Evolutionary conservation across 2,329 filamentous ascomycete species (phyloP).

Genomic region (Sclerotiophoma versabilis): DNA sequence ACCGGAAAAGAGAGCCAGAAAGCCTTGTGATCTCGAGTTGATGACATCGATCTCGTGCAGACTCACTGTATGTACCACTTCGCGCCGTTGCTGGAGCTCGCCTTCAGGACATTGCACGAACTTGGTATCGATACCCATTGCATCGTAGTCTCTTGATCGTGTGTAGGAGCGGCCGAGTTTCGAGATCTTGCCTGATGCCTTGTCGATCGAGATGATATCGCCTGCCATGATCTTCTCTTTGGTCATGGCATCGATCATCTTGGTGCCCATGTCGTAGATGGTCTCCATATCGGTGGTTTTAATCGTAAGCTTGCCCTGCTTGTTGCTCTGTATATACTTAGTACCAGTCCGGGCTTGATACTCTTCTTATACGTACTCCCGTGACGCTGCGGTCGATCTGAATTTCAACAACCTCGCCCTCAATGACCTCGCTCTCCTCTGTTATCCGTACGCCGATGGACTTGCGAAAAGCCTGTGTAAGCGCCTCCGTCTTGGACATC

Average conservation of each 20-base stretch:
- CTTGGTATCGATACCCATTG: constrained; percentile 98
- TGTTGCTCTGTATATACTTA: constrained; percentile 69
- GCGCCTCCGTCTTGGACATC: constrained; percentile 98
- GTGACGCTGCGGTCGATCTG: constrained; percentile 98
- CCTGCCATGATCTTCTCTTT: constrained; percentile 99
- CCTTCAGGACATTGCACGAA: constrained; percentile 98
- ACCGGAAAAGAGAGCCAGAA: constrained; percentile 94
- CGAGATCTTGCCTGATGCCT: constrained; percentile 96
- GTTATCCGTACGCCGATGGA: constrained; percentile 98
- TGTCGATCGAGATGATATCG: constrained; percentile 98
- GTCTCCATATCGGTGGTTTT: constrained; percentile 99
- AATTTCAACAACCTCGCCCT: constrained; percentile 98
- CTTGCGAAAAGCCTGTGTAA: constrained; percentile 98
- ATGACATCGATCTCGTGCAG: constrained; percentile 99
- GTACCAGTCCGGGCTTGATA: constrained; percentile 5
- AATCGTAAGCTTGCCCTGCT: constrained; percentile 98
- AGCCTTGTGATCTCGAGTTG: constrained; percentile 98
- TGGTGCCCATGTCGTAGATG: constrained; percentile 98
- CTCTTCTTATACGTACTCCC: constrained; percentile 60
- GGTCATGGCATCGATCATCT: constrained; percentile 99
- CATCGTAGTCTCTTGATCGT: constrained; percentile 95
- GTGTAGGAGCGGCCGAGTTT: constrained; percentile 96
- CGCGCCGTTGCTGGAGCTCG: constrained; percentile 95
- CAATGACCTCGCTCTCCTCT: constrained; percentile 98
- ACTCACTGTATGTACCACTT: constrained; percentile 95